Evolutionary conservation across 495 filamentous ascomycete species (phyloP).

Genomic region (Parachaetomium inaequale): DNA sequence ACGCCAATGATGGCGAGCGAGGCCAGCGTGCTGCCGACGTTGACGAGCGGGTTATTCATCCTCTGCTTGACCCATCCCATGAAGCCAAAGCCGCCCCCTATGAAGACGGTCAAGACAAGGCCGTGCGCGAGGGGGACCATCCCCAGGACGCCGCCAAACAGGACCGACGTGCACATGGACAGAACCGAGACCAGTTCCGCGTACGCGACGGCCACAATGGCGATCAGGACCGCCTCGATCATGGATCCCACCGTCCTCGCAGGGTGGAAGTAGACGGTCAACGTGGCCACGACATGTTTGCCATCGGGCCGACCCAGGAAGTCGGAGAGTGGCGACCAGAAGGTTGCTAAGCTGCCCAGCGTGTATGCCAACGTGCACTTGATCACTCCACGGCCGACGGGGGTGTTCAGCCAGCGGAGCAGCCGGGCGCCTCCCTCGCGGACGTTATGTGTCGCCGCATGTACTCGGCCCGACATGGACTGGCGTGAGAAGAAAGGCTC

Average conservation of each 20-base stretch:
- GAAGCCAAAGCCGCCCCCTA: constrained; percentile 83
- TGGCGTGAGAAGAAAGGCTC: constrained; percentile 19
- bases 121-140: constrained; percentile 70
- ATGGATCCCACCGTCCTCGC: constrained; percentile 85
- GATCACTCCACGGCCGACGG: constrained; percentile 67
- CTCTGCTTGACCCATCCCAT: constrained; percentile 91
- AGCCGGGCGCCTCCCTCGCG: constrained; percentile 23
- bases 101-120: constrained; percentile 80
- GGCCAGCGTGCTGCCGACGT: constrained; percentile 83
- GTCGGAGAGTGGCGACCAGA: constrained; percentile 66
- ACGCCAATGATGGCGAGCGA: constrained; percentile 90
- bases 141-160: constrained; percentile 63
- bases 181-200: constrained; percentile 74
- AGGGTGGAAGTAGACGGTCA: constrained; percentile 97
- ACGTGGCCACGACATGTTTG: constrained; percentile 91
- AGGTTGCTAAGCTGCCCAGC: constrained; percentile 83
- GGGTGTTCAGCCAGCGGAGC: constrained; percentile 45
- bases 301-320: constrained; percentile 84
- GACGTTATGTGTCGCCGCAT: constrained; percentile 31
- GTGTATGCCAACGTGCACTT: constrained; percentile 95
- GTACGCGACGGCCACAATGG: constrained; percentile 76
- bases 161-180: constrained; percentile 80
- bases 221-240: constrained; percentile 83
- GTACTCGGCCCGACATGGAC: constrained; percentile 28
- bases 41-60: constrained; percentile 80